These are phyloP conservation scores for Bocquillonia castaneifolia DNA, from an alignment of 441 rosid species.

Conservation along the genomic window DNA sequence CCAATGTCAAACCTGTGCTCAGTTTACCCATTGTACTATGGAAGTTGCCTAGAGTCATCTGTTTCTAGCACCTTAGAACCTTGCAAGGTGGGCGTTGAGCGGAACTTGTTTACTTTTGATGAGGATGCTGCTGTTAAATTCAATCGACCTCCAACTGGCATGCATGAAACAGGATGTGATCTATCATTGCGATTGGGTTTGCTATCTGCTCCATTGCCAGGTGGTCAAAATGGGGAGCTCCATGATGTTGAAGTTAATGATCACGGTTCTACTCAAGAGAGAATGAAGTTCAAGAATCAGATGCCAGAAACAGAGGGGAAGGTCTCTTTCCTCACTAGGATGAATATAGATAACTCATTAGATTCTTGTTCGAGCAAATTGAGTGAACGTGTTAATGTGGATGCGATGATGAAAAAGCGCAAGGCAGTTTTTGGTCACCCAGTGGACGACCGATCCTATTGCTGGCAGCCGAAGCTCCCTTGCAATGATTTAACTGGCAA, in stretches of 20 bases:
- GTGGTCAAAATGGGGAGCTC: slow-evolving; percentile 9
- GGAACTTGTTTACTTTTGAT: slow-evolving; percentile 17
- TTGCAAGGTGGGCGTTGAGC: slow-evolving; percentile 20
- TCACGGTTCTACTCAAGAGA: slow-evolving; percentile 27
- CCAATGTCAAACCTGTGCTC: slow-evolving; percentile 30
- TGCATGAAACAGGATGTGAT: slow-evolving; percentile 47
- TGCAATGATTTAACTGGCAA: slow-evolving; percentile 24
- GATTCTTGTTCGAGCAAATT: slow-evolving; percentile 21
- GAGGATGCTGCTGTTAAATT: slow-evolving; percentile 16
- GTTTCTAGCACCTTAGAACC: slow-evolving; percentile 28
- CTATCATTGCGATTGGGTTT: slow-evolving; percentile 71
- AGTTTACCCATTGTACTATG: slow-evolving; percentile 57
- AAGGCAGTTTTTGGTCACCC: slow-evolving; percentile 29
- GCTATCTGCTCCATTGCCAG: slow-evolving; percentile 24
- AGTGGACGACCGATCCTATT: slow-evolving; percentile 28
- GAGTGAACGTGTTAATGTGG: slow-evolving; percentile 15
- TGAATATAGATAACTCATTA: slow-evolving; percentile 19
- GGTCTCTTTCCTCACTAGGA: slow-evolving; percentile 16
- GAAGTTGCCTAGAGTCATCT: slow-evolving; percentile 26
- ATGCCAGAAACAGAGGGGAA: slow-evolving; percentile 18
- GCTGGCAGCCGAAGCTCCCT: slow-evolving; percentile 37
- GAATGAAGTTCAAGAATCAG: slow-evolving; percentile 26
- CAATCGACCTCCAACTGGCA: slow-evolving; percentile 22
- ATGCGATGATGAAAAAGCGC: slow-evolving; percentile 32
- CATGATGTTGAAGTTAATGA: slow-evolving; percentile 21